Percentiles rank a stretch among this genome's conserved stretches.
phyloP scores from a whole-genome alignment of 768 basidiomycete species.

The Aureoboletus auriporus region DNA sequence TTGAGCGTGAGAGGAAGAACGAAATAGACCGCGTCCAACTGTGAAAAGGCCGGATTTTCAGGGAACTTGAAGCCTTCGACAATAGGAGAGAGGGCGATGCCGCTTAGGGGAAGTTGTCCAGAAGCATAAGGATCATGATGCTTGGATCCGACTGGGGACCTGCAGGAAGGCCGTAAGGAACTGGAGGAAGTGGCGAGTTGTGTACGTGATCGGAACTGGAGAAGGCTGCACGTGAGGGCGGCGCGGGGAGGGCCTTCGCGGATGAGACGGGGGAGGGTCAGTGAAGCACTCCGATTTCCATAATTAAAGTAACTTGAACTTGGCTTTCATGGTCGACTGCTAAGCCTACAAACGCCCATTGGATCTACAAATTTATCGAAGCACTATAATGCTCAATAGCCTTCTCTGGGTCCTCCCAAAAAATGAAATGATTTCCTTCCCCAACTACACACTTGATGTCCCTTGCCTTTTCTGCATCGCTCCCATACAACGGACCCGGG shows the following conservation, averaged over 20 bases:
- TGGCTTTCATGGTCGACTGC: no score
- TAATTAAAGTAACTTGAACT: no score
- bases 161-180: constrained; percentile 50
- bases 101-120: constrained; percentile 39
- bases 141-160: constrained; percentile 57
- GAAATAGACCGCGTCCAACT: constrained; percentile 61
- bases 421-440: constrained; percentile 23
- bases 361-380: not conserved
- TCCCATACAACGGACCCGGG: constrained; percentile 6
- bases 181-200: constrained; percentile 43
- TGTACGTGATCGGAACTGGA: constrained; percentile 40
- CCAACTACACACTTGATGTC: constrained; percentile 11
- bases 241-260: constrained; percentile 45
- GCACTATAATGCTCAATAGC: constrained; percentile 11
- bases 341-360: not conserved
- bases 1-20: constrained; percentile 37
- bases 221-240: constrained; percentile 34
- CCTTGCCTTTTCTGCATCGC: constrained; percentile 15
- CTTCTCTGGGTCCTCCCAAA: constrained; percentile 21
- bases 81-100: constrained; percentile 64
- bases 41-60: constrained; percentile 53
- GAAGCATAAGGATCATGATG: constrained; percentile 58
- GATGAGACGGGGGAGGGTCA: constrained; percentile 72
- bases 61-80: constrained; percentile 55
- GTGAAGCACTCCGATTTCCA: no score